Conservation (phyloP, 768 basidiomycete species). For the Podaxis mareebaensis region DNA sequence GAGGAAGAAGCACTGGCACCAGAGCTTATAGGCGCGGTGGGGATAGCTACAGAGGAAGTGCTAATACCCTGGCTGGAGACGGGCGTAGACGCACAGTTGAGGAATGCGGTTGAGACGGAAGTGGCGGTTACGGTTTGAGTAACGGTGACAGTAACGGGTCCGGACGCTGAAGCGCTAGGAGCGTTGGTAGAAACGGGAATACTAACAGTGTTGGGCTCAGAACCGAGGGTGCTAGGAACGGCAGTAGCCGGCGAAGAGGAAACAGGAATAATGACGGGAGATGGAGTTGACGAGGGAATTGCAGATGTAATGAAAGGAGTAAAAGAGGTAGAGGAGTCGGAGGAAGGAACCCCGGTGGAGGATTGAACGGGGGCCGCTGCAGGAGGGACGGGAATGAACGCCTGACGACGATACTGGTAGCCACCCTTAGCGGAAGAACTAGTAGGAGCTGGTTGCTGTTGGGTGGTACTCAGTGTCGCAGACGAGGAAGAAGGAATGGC, state of each 20-base stretch:
- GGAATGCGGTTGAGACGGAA: slow-evolving; percentile 13
- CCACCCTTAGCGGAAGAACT: neutral
- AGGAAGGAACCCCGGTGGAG: slow-evolving; percentile 1
- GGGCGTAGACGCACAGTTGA: slow-evolving; percentile 1
- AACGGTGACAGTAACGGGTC: slow-evolving; percentile 37
- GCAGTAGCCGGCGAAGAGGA: slow-evolving; percentile 15
- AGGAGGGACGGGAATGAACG: slow-evolving; percentile 19
- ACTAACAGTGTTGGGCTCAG: neutral
- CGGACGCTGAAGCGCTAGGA: slow-evolving; percentile 20
- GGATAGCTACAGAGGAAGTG: slow-evolving; percentile 1
- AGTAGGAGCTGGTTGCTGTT: slow-evolving; percentile 12
- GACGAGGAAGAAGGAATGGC: neutral
- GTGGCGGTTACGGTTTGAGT: slow-evolving; percentile 17
- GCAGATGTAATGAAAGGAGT: slow-evolving; percentile 13
- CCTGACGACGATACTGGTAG: slow-evolving; percentile 19
- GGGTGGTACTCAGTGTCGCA: slow-evolving; percentile 15
- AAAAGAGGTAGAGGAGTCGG: slow-evolving; percentile 2
- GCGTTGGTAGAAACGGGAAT: neutral
- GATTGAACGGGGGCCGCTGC: slow-evolving; percentile 1
- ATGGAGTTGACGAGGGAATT: slow-evolving; percentile 12
- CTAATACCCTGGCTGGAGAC: neutral
- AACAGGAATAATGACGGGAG: slow-evolving; percentile 14
- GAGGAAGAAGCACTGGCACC: slow-evolving; percentile 12
- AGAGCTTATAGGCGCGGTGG: slow-evolving; percentile 3
- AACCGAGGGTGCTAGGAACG: slow-evolving; percentile 17